These are phyloP conservation scores for Apiospora marii DNA, from an alignment of 2,329 filamentous ascomycete species.

Conservation along the genomic window DNA sequence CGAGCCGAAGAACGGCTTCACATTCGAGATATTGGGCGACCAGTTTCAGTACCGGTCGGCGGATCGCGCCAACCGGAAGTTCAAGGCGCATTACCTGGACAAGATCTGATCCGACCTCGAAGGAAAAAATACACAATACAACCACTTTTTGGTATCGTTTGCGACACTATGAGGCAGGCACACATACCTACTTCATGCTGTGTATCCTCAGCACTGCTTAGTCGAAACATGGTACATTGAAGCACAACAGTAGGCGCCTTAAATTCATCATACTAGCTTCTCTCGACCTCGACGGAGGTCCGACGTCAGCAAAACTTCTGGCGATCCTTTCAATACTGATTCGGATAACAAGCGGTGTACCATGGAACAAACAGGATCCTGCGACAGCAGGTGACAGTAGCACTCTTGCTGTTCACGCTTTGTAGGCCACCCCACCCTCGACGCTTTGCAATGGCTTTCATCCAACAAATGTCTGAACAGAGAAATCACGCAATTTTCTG, in stretches of 20 bases:
- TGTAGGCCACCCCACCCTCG: background rate
- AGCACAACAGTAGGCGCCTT: no score
- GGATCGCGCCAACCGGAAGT: constrained; percentile 90
- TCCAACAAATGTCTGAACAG: background rate
- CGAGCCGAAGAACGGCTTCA: constrained; percentile 55
- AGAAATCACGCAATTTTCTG: background rate
- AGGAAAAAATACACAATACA: background rate
- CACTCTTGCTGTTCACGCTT: background rate
- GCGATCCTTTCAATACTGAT: background rate
- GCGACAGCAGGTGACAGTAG: background rate
- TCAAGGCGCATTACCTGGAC: constrained; percentile 82
- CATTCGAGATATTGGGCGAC: constrained; percentile 87
- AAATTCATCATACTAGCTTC: background rate
- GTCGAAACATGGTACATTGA: no score
- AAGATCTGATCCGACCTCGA: constrained; percentile 64
- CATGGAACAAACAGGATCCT: background rate
- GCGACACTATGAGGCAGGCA: background rate
- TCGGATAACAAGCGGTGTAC: background rate
- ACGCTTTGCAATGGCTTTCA: background rate
- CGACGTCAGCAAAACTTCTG: background rate
- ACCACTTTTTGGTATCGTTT: background rate
- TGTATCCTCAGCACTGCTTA: no score
- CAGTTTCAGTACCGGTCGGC: constrained; percentile 85
- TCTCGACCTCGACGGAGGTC: no score
- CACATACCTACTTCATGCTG: background rate